Evolutionary conservation across 305 asterid genomes (phyloP).

Genomic region (Fraxinus latifolia): DNA sequence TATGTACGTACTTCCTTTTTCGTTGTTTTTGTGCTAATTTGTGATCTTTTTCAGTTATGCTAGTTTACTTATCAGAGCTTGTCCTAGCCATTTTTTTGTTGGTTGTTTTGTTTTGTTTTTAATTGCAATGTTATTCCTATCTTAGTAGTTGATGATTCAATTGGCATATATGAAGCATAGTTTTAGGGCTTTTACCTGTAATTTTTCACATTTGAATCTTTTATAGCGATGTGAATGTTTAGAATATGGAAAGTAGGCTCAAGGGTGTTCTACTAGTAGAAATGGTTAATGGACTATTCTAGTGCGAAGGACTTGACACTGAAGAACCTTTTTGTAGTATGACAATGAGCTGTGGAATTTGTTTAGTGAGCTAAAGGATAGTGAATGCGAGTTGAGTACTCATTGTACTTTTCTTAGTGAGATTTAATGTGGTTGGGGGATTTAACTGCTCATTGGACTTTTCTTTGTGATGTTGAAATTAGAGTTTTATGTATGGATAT

Average conservation of each 20-base stretch:
- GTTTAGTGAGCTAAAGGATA: neutral
- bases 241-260: neutral
- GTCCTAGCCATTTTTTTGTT: neutral
- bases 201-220: neutral
- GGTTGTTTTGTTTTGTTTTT: neutral
- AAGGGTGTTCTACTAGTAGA: neutral
- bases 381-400: neutral
- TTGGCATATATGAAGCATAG: neutral
- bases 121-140: neutral
- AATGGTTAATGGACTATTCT: neutral
- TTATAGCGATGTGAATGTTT: neutral
- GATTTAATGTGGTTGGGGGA: neutral
- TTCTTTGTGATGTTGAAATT: neutral
- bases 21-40: neutral
- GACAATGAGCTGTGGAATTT: neutral
- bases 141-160: neutral
- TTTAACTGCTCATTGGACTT: neutral
- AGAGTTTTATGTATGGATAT: neutral
- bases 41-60: neutral
- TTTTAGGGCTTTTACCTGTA: neutral
- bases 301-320: neutral
- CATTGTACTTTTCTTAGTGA: neutral
- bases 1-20: conserved; percentile 34
- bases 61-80: neutral
- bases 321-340: neutral